Evolutionary conservation across 192 early-diverging fungal genomes (phyloP).

Genomic region (Coemansia sp.): DNA sequence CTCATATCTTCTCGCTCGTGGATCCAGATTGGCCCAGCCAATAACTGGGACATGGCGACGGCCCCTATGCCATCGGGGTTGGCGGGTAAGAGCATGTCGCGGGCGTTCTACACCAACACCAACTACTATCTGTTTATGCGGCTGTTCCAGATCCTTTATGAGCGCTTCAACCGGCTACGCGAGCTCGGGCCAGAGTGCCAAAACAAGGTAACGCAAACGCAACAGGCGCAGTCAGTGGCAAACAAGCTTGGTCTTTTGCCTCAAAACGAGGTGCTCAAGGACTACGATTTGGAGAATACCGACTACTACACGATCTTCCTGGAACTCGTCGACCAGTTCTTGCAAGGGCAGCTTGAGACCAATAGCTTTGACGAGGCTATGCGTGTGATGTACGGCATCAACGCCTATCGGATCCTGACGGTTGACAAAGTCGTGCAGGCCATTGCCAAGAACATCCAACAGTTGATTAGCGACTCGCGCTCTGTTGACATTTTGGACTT

Average conservation of each 20-base stretch:
- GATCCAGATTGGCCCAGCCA: constrained; percentile 43
- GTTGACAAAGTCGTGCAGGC: constrained; percentile 85
- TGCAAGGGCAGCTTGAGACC: constrained; percentile 80
- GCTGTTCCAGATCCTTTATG: constrained; percentile 84
- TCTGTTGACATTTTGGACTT: constrained; percentile 63
- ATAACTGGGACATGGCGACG: constrained; percentile 23
- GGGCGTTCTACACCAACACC: constrained; percentile 86
- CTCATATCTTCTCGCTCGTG: constrained; percentile 55
- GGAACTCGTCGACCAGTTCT: constrained; percentile 69
- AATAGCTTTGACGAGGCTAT: constrained; percentile 84
- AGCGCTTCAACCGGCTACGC: constrained; percentile 78
- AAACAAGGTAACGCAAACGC: constrained; percentile 21
- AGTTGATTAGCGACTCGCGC: constrained; percentile 65
- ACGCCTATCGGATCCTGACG: constrained; percentile 87
- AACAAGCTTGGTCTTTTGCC: constrained; percentile 43
- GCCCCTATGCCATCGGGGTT: not conserved
- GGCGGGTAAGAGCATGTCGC: constrained; percentile 46
- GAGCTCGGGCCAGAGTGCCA: constrained; percentile 63
- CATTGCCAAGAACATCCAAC: constrained; percentile 78
- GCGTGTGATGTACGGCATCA: constrained; percentile 84
- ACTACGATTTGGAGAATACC: constrained; percentile 58
- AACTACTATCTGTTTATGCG: constrained; percentile 88
- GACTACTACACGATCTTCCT: constrained; percentile 82
- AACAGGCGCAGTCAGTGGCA: constrained; percentile 43
- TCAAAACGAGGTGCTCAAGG: constrained; percentile 58